These are phyloP conservation scores for Coemansia sp. DNA, from an alignment of 192 early-diverging fungal species.

Conservation along the genomic window DNA sequence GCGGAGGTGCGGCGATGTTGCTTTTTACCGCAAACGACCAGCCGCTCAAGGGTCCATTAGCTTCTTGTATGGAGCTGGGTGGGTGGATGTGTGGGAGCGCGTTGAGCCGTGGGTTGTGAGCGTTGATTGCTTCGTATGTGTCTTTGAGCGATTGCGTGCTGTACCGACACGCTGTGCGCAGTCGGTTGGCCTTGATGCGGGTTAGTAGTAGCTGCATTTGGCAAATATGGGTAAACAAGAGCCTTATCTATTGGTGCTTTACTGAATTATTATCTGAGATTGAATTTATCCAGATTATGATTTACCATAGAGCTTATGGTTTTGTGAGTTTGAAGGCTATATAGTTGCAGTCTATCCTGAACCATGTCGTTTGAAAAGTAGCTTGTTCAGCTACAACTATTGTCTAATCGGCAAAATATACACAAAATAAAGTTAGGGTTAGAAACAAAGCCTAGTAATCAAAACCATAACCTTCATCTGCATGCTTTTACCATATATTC, in stretches of 20 bases:
- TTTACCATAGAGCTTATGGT: background rate
- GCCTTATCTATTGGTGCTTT: too few species aligned
- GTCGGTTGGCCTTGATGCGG: background rate
- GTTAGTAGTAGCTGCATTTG: background rate
- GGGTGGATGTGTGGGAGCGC: conserved; percentile 8
- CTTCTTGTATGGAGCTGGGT: background rate
- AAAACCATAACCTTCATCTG: too few species aligned
- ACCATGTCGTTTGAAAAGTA: too few species aligned
- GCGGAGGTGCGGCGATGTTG: conserved; percentile 67
- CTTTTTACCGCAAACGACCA: conserved; percentile 75
- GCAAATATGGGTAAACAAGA: too few species aligned
- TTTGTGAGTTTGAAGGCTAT: background rate
- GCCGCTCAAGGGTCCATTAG: conserved; percentile 59
- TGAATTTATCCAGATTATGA: too few species aligned
- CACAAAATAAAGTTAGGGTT: too few species aligned
- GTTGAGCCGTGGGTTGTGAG: conserved; percentile 27
- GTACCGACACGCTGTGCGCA: background rate
- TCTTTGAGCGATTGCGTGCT: background rate
- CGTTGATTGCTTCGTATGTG: conserved; percentile 6
- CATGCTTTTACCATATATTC: too few species aligned
- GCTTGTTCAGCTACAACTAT: too few species aligned
- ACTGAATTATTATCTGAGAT: too few species aligned
- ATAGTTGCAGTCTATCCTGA: too few species aligned
- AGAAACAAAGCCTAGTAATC: too few species aligned
- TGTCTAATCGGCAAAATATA: too few species aligned